Evolutionary conservation across 2,329 filamentous ascomycete genomes (phyloP).

Genomic region (Aureobasidium mangrovei): DNA sequence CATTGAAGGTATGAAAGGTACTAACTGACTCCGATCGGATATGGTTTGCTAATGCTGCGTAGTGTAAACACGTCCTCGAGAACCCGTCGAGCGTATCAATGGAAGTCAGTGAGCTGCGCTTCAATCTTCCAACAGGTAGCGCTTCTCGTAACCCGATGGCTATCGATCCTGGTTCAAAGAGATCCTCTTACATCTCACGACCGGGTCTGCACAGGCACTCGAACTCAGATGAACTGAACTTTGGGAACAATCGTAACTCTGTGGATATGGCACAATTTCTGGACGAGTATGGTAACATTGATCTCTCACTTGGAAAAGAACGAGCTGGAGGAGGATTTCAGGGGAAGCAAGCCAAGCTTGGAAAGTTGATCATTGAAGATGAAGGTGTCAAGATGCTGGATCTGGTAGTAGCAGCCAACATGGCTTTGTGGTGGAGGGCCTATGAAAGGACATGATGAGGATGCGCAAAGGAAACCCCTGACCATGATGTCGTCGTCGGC

Average conservation of each 20-base stretch:
- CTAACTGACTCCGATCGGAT: constrained; percentile 17
- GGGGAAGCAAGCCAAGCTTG: constrained; percentile 82
- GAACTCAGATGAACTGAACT: constrained; percentile 8
- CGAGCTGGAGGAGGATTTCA: constrained; percentile 76
- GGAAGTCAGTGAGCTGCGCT: constrained; percentile 74
- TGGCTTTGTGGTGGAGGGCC: constrained; percentile 87
- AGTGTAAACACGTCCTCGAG: constrained; percentile 59
- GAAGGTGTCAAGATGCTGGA: constrained; percentile 94
- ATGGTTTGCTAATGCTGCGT: constrained; percentile 11
- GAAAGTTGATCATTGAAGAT: constrained; percentile 81
- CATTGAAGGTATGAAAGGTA: constrained; percentile 23
- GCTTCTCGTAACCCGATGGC: background rate
- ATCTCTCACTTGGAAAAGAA: constrained; percentile 71
- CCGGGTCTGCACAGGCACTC: background rate
- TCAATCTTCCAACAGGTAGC: constrained; percentile 59
- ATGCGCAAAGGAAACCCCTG: background rate
- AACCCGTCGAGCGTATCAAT: constrained; percentile 34
- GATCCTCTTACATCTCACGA: background rate
- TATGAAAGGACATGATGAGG: constrained; percentile 48
- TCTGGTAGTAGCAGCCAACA: constrained; percentile 78
- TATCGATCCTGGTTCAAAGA: constrained; percentile 3
- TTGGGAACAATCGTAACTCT: background rate
- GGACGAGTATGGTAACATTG: constrained; percentile 43
- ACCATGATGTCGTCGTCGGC: background rate
- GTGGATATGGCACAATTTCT: constrained; percentile 8